Percentiles rank a stretch among this genome's conserved stretches.
Conservation (phyloP, 257 asterid genomes). For the Solanum tarapatanum region DNA sequence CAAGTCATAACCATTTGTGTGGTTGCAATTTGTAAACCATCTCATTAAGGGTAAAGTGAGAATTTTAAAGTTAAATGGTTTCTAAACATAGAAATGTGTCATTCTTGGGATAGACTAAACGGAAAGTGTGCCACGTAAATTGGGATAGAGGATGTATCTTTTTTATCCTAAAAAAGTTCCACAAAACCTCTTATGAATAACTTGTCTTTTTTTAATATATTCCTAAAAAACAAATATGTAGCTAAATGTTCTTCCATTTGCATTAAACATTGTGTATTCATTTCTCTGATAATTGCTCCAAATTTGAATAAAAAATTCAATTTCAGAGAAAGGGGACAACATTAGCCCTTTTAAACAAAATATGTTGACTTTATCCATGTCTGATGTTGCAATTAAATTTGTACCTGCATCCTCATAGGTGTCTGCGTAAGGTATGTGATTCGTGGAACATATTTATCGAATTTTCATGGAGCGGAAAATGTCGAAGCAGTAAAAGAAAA, state of each 20-base stretch:
- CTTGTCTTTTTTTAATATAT: background rate
- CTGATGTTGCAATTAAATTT: background rate
- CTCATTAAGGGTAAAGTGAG: background rate
- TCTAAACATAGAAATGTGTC: background rate
- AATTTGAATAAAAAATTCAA: background rate
- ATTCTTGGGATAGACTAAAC: background rate
- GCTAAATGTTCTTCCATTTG: background rate
- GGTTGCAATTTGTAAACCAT: background rate
- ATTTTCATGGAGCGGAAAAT: slow-evolving; percentile 32
- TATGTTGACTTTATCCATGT: background rate
- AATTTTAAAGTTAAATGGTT: background rate
- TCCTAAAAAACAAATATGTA: background rate
- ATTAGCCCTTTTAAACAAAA: background rate
- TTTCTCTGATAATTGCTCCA: background rate
- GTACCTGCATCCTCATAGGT: slow-evolving; percentile 32
- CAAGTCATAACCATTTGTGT: background rate
- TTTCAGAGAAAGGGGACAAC: background rate
- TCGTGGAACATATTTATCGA: slow-evolving; percentile 59
- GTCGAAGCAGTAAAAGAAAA: slow-evolving; percentile 35
- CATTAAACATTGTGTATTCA: background rate
- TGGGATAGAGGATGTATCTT: background rate
- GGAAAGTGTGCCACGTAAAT: background rate
- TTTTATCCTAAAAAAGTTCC: background rate
- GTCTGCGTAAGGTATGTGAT: slow-evolving; percentile 51
- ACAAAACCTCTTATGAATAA: background rate